phyloP scores from a whole-genome alignment of 345 rosid genomes.

The Camelina sativa region DNA sequence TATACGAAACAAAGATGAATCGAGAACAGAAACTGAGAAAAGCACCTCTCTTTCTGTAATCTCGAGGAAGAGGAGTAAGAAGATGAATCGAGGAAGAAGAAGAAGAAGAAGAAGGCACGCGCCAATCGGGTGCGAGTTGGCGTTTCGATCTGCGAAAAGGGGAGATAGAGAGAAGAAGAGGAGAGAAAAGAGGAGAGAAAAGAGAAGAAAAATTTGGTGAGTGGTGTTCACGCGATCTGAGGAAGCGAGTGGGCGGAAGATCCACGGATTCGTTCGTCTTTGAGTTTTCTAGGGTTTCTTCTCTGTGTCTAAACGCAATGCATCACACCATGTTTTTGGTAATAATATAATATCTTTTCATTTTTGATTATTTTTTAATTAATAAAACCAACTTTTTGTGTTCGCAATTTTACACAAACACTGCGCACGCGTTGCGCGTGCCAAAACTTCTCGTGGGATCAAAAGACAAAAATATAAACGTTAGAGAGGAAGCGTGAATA shows the following conservation, averaged over 20 bases:
- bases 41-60: not conserved
- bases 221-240: slow-evolving; percentile 46
- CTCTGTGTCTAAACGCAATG: slow-evolving; percentile 1
- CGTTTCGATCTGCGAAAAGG: slow-evolving; percentile 36
- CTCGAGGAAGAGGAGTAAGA: not conserved
- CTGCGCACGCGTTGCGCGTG: slow-evolving; percentile 47
- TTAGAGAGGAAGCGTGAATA: slow-evolving; percentile 32
- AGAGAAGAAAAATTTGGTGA: slow-evolving; percentile 22
- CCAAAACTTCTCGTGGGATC: slow-evolving; percentile 23
- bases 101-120: slow-evolving; percentile 33
- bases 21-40: slow-evolving; percentile 2
- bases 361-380: not conserved
- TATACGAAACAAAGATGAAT: not conserved
- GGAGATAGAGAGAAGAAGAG: not conserved
- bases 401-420: not conserved
- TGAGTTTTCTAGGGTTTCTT: slow-evolving; percentile 38
- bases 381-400: not conserved
- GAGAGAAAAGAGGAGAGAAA: not conserved
- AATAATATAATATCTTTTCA: not conserved
- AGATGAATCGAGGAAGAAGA: slow-evolving; percentile 1
- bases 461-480: too few species aligned
- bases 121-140: slow-evolving; percentile 49
- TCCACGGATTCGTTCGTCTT: slow-evolving; percentile 3
- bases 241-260: slow-evolving; percentile 46
- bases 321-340: not conserved